Evolutionary conservation across 2,329 filamentous ascomycete species (phyloP), one percentile per base, ranked within the genome.

Genomic region (Pyrenophora teres): DNA sequence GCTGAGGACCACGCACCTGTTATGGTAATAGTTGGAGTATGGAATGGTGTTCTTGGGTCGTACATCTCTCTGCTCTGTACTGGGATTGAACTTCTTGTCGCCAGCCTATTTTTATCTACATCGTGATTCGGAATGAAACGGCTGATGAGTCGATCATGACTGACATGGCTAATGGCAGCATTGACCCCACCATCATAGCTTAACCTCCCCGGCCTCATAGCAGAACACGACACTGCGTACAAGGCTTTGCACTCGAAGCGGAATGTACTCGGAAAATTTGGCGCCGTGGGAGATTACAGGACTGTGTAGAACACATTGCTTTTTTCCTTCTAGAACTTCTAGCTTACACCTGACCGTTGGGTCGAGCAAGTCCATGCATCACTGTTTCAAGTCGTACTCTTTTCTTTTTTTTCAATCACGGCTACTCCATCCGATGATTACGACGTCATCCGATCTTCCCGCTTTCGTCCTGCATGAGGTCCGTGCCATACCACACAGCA

Each of bases 11-110:
- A 43, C 43, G 40, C 51, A 53, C 60, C 62, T 60, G 56, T 60
- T 56, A 58, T 62, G 49, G 58, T 40, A 30, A 57, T 54, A 42
- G 52, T 49, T 50, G 48, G 48, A 51, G 60, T 59, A 55, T 64
- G 51, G 55, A 52, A 49, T 53, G 57, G 56, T 64, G 60, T 62
- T 49, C 50, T 56, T 31, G 44, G 44, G 37, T 36, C 36, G 32
- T 40, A 44, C 42, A 44, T 51, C 40, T 59, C 40, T 54, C 50
- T 50, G 32, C 52, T 52, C 49, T 40, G 47, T 46, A 38, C 54
- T 45, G 45, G 50, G 32, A 42, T 49, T 40, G 44, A 60, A 52
- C 56, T 50, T 50, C 46, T 57, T 46, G 33, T 40, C 46, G 38
- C 33, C 16, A 37, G 44, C 46, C 57, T 57, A 61, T 59, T 56